Evolutionary conservation across 345 rosid species (phyloP).

Genomic region (Turritis glabra): DNA sequence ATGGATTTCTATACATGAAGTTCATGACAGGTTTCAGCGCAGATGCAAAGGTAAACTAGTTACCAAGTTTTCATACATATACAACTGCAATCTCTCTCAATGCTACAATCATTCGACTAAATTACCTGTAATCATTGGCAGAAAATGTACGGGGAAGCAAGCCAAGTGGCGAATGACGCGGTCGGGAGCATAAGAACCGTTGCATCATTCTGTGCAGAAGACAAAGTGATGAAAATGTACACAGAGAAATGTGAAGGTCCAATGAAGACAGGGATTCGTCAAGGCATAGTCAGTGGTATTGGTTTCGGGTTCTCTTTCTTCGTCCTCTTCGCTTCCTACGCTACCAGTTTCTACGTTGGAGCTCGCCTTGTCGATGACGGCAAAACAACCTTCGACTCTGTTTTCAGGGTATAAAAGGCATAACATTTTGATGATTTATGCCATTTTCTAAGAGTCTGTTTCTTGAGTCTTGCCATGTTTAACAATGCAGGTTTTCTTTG

Average conservation of each 20-base stretch:
- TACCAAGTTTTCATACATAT: background rate
- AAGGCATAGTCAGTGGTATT: conserved; percentile 65
- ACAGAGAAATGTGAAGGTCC: conserved; percentile 81
- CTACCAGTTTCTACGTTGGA: conserved; percentile 76
- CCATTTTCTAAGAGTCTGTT: no score
- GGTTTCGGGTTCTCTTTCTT: conserved; percentile 77
- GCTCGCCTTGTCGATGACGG: conserved; percentile 61
- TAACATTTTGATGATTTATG: background rate
- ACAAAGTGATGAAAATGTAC: conserved; percentile 79
- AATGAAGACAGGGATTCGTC: conserved; percentile 62
- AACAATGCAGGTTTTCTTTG: conserved; percentile 65
- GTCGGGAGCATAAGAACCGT: conserved; percentile 93
- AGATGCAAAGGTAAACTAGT: conserved; percentile 69
- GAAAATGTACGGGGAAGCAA: conserved; percentile 88
- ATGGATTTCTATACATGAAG: conserved; percentile 56
- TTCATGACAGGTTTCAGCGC: conserved; percentile 84
- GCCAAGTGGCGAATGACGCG: conserved; percentile 87
- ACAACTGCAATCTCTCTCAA: background rate
- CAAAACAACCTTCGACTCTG: conserved; percentile 52
- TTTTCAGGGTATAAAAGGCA: conserved; percentile 69
- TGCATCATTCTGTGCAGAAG: conserved; percentile 91
- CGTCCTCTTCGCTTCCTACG: conserved; percentile 57
- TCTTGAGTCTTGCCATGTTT: background rate
- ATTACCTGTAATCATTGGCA: conserved; percentile 35
- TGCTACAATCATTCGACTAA: background rate